Percentiles rank a stretch among this genome's conserved stretches.
Conservation (phyloP, 139 green algal genomes). For the Micractinium conductrix region DNA sequence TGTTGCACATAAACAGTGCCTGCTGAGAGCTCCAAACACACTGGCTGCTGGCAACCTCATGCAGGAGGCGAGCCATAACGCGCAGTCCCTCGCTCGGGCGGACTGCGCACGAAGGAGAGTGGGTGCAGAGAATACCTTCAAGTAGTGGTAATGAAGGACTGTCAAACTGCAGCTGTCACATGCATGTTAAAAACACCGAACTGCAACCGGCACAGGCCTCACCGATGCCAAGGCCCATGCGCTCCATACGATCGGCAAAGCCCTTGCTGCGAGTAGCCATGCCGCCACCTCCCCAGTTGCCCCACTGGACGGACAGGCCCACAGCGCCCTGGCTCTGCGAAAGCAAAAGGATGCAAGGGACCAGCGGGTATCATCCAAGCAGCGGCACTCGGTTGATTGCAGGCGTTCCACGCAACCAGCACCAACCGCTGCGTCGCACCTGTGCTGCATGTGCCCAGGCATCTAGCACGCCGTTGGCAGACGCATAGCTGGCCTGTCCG, state of each 20-base stretch:
- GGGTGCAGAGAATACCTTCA: neutral
- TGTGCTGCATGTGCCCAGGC: neutral
- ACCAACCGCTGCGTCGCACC: neutral
- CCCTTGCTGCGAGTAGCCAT: slow-evolving; percentile 49
- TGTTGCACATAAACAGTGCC: slow-evolving; percentile 19
- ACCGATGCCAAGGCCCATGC: slow-evolving; percentile 76
- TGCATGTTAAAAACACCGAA: no score
- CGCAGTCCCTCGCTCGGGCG: slow-evolving; percentile 56
- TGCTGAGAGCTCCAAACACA: slow-evolving; percentile 24
- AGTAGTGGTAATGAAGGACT: neutral
- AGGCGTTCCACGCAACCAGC: no score
- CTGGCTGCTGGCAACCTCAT: neutral
- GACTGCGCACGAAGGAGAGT: neutral
- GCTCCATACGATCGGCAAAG: slow-evolving; percentile 54
- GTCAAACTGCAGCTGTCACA: neutral
- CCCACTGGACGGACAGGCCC: slow-evolving; percentile 54
- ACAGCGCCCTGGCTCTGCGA: slow-evolving; percentile 3
- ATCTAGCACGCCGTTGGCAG: slow-evolving; percentile 61
- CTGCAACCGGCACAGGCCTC: neutral
- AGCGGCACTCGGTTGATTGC: no score
- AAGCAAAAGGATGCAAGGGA: no score
- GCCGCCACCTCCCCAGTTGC: slow-evolving; percentile 57
- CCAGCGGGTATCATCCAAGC: no score
- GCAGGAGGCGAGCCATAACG: slow-evolving; percentile 45
- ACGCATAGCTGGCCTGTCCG: slow-evolving; percentile 61